Evolutionary conservation across 2,329 filamentous ascomycete genomes (phyloP).

Genomic region (Talaromyces sp.): DNA sequence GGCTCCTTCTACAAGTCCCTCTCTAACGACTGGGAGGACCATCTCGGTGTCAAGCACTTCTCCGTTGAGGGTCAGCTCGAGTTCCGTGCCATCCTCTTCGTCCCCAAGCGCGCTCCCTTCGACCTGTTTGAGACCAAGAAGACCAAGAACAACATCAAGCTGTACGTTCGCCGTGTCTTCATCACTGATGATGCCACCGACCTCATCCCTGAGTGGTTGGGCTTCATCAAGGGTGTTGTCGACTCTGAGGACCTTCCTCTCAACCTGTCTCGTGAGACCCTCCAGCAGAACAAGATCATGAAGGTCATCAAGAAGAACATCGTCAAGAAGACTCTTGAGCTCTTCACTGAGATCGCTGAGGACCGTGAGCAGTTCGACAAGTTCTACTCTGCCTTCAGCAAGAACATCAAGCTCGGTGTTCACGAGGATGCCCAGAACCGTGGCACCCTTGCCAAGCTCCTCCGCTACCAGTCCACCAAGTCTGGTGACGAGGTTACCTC

Average conservation of each 20-base stretch:
- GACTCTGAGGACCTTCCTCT: constrained; percentile 99
- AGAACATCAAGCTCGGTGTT: constrained; percentile 99
- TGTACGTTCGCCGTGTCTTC: constrained; percentile 99
- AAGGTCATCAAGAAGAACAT: constrained; percentile 99
- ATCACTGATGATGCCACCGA: constrained; percentile 99
- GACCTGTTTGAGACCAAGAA: constrained; percentile 99
- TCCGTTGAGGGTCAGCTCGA: constrained; percentile 99
- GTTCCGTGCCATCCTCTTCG: constrained; percentile 99
- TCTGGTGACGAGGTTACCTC: constrained; percentile 95
- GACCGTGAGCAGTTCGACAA: constrained; percentile 99
- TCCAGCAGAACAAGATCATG: constrained; percentile 99
- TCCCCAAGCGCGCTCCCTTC: constrained; percentile 98
- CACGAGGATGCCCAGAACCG: constrained; percentile 99
- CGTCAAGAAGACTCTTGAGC: constrained; percentile 99
- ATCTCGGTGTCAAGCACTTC: constrained; percentile 99
- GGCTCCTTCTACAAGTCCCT: constrained; percentile 99
- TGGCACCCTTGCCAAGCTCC: constrained; percentile 87
- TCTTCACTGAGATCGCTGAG: constrained; percentile 98
- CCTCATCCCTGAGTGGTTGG: constrained; percentile 98
- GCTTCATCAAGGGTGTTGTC: constrained; percentile 99
- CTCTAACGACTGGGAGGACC: constrained; percentile 99
- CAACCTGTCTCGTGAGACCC: constrained; percentile 99
- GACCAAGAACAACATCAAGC: constrained; percentile 99
- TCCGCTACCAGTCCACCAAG: constrained; percentile 99
- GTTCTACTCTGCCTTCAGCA: constrained; percentile 99